A percentile compares a stretch with the other conserved stretches of the same genome.
These are phyloP conservation scores for Calonectria leucothoes DNA, from an alignment of 2,329 filamentous ascomycete genomes.

Conservation along the genomic window DNA sequence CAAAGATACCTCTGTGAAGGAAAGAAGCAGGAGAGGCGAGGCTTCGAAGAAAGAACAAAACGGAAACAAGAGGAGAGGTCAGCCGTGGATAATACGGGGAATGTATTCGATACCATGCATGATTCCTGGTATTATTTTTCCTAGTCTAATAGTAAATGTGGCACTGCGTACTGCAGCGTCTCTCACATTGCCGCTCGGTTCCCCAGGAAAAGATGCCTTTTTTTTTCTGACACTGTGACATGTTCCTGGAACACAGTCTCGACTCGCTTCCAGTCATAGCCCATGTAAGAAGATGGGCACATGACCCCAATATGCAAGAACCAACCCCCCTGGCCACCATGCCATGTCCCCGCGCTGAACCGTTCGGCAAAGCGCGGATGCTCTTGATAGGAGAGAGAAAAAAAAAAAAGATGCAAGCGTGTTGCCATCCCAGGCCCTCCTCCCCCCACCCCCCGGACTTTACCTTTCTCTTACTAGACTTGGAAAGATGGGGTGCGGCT, in stretches of 20 bases:
- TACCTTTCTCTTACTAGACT: background rate
- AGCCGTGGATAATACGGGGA: background rate
- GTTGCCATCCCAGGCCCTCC: slow-evolving; percentile 6
- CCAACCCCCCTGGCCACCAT: background rate
- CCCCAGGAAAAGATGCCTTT: background rate
- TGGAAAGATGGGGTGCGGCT: slow-evolving; percentile 37
- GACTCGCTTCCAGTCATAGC: background rate
- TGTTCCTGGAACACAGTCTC: background rate
- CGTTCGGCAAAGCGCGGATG: slow-evolving; percentile 41
- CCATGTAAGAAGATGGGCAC: slow-evolving; percentile 27
- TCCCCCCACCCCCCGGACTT: slow-evolving; percentile 14
- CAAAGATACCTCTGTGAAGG: background rate
- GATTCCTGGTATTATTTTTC: background rate
- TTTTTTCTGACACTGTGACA: background rate
- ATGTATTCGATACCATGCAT: background rate
- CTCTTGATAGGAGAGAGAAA: background rate
- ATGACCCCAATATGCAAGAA: slow-evolving; percentile 29
- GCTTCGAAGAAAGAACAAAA: background rate
- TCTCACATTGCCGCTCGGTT: background rate
- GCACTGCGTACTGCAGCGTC: background rate
- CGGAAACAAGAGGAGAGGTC: background rate
- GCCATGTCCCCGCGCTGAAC: slow-evolving; percentile 30
- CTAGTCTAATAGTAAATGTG: background rate
- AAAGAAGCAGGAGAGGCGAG: background rate
- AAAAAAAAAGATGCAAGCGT: background rate